Conservation (phyloP, 1,284 basidiomycete genomes). For the Sanghuangporus baumii region DNA sequence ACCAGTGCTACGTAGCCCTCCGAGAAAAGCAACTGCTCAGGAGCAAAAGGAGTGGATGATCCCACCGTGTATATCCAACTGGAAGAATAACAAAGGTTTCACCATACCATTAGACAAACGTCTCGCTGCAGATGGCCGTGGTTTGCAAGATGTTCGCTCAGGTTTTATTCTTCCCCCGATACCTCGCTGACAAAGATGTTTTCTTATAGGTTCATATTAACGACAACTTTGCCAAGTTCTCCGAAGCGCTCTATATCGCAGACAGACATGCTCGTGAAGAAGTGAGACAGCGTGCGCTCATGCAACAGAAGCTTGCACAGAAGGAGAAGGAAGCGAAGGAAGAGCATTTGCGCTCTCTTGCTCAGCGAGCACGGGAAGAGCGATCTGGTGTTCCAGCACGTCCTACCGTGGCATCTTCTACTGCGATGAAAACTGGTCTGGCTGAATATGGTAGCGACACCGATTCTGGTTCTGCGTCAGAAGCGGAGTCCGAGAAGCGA, state of each 20-base stretch:
- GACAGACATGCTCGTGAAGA: constrained; percentile 98
- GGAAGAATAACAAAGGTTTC: constrained; percentile 99
- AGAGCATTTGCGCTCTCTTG: constrained; percentile 90
- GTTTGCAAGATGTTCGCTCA: constrained; percentile 88
- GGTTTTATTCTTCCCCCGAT: background rate
- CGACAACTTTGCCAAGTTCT: constrained; percentile 99
- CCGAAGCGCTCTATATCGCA: constrained; percentile 94
- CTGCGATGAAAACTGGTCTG: constrained; percentile 70
- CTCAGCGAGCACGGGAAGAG: constrained; percentile 93
- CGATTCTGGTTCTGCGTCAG: constrained; percentile 41
- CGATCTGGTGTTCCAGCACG: constrained; percentile 64
- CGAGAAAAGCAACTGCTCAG: constrained; percentile 90
- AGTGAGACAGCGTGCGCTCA: constrained; percentile 90
- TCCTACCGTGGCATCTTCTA: constrained; percentile 52
- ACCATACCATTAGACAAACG: constrained; percentile 99
- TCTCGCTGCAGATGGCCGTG: constrained; percentile 94
- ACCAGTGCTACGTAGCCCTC: constrained; percentile 94
- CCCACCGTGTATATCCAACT: constrained; percentile 98
- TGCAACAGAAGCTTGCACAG: constrained; percentile 97
- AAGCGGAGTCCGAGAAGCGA: constrained; percentile 33
- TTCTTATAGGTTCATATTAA: constrained; percentile 84
- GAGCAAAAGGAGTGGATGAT: constrained; percentile 99
- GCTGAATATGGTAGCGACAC: constrained; percentile 83
- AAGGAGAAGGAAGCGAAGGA: constrained; percentile 98
- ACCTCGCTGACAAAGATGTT: constrained; percentile 16